Conservation (phyloP, 495 filamentous ascomycete species). For the Hyaloscypha variabilis region DNA sequence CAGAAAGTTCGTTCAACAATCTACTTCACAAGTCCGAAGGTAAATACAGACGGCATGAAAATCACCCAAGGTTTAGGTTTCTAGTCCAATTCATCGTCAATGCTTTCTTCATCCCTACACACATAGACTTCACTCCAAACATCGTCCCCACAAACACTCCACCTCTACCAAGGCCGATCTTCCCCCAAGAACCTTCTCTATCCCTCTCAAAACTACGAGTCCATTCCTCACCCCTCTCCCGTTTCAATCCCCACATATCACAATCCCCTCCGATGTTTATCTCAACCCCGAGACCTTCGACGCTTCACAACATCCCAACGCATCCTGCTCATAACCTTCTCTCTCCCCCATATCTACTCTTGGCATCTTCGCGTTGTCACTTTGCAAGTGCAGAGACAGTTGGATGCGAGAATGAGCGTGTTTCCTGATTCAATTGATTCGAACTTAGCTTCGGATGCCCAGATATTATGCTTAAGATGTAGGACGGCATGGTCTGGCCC, state of each 20-base stretch:
- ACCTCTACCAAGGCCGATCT: background rate
- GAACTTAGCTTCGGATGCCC: background rate
- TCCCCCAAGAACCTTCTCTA: background rate
- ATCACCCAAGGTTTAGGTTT: background rate
- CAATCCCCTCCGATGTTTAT: background rate
- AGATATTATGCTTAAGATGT: no score
- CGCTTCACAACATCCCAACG: conserved; percentile 1
- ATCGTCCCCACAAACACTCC: background rate
- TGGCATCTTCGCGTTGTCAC: conserved; percentile 6
- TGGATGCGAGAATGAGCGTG: conserved; percentile 4
- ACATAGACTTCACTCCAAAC: background rate
- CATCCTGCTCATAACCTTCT: conserved; percentile 19
- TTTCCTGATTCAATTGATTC: background rate
- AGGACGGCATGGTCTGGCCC: no score
- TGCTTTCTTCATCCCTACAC: background rate
- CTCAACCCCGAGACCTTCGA: background rate
- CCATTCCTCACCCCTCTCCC: background rate
- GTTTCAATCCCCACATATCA: background rate
- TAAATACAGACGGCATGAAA: background rate
- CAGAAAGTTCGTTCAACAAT: background rate
- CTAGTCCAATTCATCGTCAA: background rate
- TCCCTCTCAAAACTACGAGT: background rate
- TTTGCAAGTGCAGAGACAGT: no score
- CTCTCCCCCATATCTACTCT: conserved; percentile 3
- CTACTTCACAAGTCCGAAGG: background rate